Base-by-base conservation (phyloP, 305 asterid species). In the Rubia balearica region DNA sequence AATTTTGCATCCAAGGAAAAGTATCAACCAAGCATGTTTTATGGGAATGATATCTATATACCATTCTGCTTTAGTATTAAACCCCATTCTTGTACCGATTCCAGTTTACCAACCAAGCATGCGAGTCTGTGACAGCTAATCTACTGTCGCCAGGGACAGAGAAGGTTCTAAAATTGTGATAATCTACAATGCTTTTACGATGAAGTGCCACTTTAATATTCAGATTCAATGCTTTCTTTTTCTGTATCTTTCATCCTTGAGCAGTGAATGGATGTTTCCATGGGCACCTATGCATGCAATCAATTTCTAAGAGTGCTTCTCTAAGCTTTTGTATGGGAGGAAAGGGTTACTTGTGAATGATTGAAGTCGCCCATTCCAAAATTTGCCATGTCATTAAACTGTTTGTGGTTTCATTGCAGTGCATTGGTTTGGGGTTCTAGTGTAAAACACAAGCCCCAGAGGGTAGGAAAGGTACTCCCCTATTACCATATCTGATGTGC, bases 401-500 rank as follows among this genome's bases (percentile, higher is more conserved):
- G 72, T 69, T 22, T 48, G 16, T 69, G 69, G 19, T 77, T 60
- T 64, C 1, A 11, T 57, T 73, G 81, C 78, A 91, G 99, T 73
- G 97, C 96, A 46, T 69, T 94, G 79, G 97, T 94, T 65, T 94
- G 99, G 99, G 98, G 99, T 67, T 94, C 99, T 63, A 94, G 99
- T 69, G 97, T 73, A 61, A 94, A 94, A 72, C 99, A 94, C 95
- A 94, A 89, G 80, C 99, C 98, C 53, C 99, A 94, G 86, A 87
- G 97, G 77, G 99, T 94, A 27, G 99, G 99, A 77, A 94, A 72
- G 97, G 98, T 93, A 81, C 57, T 71, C 61, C 70, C 53, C 6
- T 7, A 16, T 53, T 62, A 30, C 33, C 67, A 12, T 69, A 8
- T 64, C 33, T 16, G 36, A 24, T n/a, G 45, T 49, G 27, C 73